Evolutionary conservation across 176 grass and related monocot species (phyloP), one percentile per base, ranked within the genome.

Genomic region (Raddia guianensis): DNA sequence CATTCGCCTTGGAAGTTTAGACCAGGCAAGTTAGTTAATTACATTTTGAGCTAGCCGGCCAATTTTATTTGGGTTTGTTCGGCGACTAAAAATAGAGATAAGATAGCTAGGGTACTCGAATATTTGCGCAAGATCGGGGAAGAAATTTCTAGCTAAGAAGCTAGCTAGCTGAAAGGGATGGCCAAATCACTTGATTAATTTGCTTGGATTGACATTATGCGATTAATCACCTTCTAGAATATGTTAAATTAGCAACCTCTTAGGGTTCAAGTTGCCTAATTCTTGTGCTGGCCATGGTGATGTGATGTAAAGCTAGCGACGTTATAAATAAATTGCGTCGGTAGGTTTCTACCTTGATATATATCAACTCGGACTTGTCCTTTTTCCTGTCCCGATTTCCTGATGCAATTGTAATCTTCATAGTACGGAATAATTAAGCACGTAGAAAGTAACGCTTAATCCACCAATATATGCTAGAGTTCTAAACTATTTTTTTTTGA

Each of bases 251-350:
- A 67, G 70, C 66, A 68, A 35, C 60, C 82, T 86, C 66, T 74
- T 83, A 86, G 63, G 74, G 79, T 74, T 86, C 84, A 86, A 78
- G 62, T 86, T 74, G 79, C 67, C 66, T 46, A 83, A 82, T 82
- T 79, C 79, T 86, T 68, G 54, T 63, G 69, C 47, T 79, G 49
- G 15, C 77, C 78, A 86, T 74, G 73, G 73, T 73, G 86, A 88
- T 9, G 67, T 88, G 83, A 82, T 90, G 83, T 86, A 86, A 90
- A 90, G 83, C 62, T 86, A 55, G 34, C 21, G 48, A 68, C 73
- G 55, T 27, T 74, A 68, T 90, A 68, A 82, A 74, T 6, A 69
- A 68, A 37, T 73, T 5, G 60, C 54, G 49, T 80, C 87, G 65
- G 87, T 89, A 85, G 77, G 77, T 76, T 80, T 66, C 82, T 70